Conservation (phyloP, 257 asterid genomes). For the Linaria vulgaris region DNA sequence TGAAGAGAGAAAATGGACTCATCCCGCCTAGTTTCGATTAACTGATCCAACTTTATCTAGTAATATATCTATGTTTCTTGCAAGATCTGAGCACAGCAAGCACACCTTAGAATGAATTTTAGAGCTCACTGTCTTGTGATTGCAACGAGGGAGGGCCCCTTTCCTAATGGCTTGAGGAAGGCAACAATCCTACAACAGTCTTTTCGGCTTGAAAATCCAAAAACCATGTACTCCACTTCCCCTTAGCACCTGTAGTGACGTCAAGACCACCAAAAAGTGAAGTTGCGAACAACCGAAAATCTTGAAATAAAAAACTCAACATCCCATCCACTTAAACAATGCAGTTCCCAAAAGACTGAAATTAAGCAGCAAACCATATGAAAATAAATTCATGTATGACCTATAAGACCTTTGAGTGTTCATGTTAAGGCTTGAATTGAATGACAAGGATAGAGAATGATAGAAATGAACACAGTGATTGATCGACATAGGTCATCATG, state of each 20-base stretch:
- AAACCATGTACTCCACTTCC: slow-evolving; percentile 27
- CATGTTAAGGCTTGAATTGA: slow-evolving; percentile 24
- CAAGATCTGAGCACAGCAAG: background rate
- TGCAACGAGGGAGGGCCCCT: slow-evolving; percentile 19
- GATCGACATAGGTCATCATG: slow-evolving; percentile 23
- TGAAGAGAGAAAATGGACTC: no score
- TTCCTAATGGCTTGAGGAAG: background rate
- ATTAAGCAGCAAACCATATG: slow-evolving; percentile 9
- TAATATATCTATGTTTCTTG: slow-evolving; percentile 9
- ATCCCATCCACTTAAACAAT: slow-evolving; percentile 16
- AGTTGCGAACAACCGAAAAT: background rate
- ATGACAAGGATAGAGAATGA: slow-evolving; percentile 6
- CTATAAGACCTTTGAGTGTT: slow-evolving; percentile 30
- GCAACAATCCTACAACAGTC: slow-evolving; percentile 9
- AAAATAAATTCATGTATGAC: no score
- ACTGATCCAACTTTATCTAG: no score
- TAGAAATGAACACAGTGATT: slow-evolving; percentile 15
- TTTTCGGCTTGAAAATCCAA: slow-evolving; percentile 28
- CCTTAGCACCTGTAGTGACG: slow-evolving; percentile 32
- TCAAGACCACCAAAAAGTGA: background rate
- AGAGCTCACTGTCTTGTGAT: slow-evolving; percentile 11
- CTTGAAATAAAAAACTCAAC: background rate
- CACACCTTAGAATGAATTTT: slow-evolving; percentile 28
- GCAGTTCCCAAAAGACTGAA: background rate
- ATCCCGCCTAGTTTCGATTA: no score